Percentiles rank a stretch among this genome's conserved stretches.
Evolutionary conservation across 2,329 filamentous ascomycete genomes (phyloP).

Genomic region (Leptographium radiaticola): DNA sequence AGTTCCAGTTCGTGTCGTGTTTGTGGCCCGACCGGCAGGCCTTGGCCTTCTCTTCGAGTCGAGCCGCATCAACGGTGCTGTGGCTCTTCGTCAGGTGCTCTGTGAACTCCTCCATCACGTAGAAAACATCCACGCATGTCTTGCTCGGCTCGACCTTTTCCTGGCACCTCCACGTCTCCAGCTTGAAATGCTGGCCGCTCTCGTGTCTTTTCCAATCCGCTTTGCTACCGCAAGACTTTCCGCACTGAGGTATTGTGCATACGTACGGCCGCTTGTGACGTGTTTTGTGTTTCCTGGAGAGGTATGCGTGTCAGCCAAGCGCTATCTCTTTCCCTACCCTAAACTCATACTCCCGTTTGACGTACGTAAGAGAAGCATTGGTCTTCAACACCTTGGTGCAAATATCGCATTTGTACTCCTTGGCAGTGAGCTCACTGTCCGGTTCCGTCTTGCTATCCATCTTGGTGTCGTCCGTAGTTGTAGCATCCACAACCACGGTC

Average conservation of each 20-base stretch:
- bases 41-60: conserved; percentile 31
- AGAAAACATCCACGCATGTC: conserved; percentile 13
- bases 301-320: not conserved
- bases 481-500: no score
- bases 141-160: conserved; percentile 16
- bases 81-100: conserved; percentile 45
- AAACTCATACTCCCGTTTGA: not conserved
- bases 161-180: conserved; percentile 54
- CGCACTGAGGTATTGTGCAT: conserved; percentile 50
- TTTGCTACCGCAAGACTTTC: conserved; percentile 73
- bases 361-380: not conserved
- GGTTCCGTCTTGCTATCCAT: no score
- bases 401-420: no score
- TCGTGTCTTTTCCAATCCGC: conserved; percentile 93
- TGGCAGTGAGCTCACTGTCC: no score
- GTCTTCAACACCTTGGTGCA: not conserved
- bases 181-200: conserved; percentile 59
- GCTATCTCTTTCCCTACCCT: not conserved
- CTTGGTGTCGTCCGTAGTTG: no score
- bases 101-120: conserved; percentile 44
- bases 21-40: conserved; percentile 50
- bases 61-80: conserved; percentile 16
- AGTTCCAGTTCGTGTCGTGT: conserved; percentile 39
- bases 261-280: conserved; percentile 70
- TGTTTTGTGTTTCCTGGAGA: conserved; percentile 64